Percentiles rank a stretch among this genome's conserved stretches.
Evolutionary conservation across 176 grass and related monocot genomes (phyloP).

Genomic region (Bonia amplexicaulis): DNA sequence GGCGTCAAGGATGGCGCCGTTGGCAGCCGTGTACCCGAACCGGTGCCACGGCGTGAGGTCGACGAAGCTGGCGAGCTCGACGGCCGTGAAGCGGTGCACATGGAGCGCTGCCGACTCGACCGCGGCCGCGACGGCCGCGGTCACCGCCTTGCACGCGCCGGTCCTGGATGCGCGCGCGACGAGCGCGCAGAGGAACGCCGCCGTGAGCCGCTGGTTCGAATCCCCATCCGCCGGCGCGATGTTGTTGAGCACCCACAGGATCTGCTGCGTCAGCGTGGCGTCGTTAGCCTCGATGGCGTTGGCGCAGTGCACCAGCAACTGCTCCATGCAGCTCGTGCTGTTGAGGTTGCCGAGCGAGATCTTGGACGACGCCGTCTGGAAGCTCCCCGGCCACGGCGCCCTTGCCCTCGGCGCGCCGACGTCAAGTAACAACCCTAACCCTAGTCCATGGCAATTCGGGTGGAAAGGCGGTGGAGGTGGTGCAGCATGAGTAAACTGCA

Average conservation of each 20-base stretch:
- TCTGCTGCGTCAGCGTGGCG: conserved; percentile 92
- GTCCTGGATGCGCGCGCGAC: conserved; percentile 76
- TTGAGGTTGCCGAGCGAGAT: conserved; percentile 69
- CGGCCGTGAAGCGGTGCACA: conserved; percentile 70
- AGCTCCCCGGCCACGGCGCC: conserved; percentile 45
- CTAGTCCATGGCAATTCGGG: conserved; percentile 50
- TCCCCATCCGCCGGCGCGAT: conserved; percentile 89
- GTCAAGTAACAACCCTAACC: conserved; percentile 49
- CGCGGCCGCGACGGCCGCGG: conserved; percentile 31
- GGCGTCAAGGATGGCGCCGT: conserved; percentile 78
- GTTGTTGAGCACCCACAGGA: conserved; percentile 99
- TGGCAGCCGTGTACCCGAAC: conserved; percentile 83
- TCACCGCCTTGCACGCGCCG: conserved; percentile 80
- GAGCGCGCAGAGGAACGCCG: conserved; percentile 84
- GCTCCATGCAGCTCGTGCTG: conserved; percentile 85
- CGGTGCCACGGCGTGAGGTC: conserved; percentile 98
- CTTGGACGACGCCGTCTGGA: conserved; percentile 40
- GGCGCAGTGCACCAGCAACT: conserved; percentile 96
- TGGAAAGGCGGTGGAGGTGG: conserved; percentile 47
- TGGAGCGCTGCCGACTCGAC: conserved; percentile 54
- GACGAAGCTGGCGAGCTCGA: conserved; percentile 83
- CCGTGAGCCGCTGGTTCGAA: conserved; percentile 79
- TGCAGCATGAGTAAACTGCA: conserved; percentile 80
- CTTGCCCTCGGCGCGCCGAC: conserved; percentile 30
- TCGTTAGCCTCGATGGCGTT: conserved; percentile 95